Percentiles rank a stretch among this genome's conserved stretches.
phyloP scores from a whole-genome alignment of 2,329 filamentous ascomycete species.

The Madurella mycetomatis region DNA sequence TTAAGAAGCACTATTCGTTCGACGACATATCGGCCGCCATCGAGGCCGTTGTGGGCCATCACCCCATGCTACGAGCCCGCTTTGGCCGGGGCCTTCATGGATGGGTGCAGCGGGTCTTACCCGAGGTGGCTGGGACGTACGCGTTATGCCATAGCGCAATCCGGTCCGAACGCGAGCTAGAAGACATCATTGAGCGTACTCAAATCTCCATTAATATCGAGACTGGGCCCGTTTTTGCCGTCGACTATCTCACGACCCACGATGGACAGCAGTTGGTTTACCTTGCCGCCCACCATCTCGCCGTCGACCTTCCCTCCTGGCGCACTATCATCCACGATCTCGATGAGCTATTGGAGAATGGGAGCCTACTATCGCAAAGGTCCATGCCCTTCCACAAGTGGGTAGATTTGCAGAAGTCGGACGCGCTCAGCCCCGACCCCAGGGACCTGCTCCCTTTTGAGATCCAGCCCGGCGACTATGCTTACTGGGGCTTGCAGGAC shows the following conservation, averaged over 20 bases:
- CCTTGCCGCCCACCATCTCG: constrained; percentile 48
- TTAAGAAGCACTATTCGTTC: constrained; percentile 38
- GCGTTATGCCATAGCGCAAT: constrained; percentile 40
- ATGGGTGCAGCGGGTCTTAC: constrained; percentile 45
- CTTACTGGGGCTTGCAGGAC: constrained; percentile 46
- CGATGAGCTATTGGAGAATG: constrained; percentile 44
- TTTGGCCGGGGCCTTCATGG: constrained; percentile 36
- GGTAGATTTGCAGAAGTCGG: constrained; percentile 43
- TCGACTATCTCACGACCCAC: constrained; percentile 43
- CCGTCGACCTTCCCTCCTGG: constrained; percentile 50
- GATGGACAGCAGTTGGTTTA: constrained; percentile 46
- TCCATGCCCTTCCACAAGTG: constrained; percentile 48
- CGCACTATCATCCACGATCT: constrained; percentile 46
- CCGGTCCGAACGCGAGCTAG: constrained; percentile 39
- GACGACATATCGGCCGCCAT: constrained; percentile 46
- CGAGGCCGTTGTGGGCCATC: constrained; percentile 45
- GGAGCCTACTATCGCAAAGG: constrained; percentile 40
- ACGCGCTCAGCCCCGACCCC: constrained; percentile 31
- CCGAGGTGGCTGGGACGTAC: constrained; percentile 40
- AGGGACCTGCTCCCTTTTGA: constrained; percentile 36
- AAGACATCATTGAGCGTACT: constrained; percentile 37
- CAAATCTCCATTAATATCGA: constrained; percentile 46
- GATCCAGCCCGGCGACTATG: constrained; percentile 37
- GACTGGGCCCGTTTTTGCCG: constrained; percentile 47
- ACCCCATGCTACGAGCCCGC: constrained; percentile 48